Evolutionary conservation across 208 protist genomes (phyloP).

Genomic region (Crithidia bombi): DNA sequence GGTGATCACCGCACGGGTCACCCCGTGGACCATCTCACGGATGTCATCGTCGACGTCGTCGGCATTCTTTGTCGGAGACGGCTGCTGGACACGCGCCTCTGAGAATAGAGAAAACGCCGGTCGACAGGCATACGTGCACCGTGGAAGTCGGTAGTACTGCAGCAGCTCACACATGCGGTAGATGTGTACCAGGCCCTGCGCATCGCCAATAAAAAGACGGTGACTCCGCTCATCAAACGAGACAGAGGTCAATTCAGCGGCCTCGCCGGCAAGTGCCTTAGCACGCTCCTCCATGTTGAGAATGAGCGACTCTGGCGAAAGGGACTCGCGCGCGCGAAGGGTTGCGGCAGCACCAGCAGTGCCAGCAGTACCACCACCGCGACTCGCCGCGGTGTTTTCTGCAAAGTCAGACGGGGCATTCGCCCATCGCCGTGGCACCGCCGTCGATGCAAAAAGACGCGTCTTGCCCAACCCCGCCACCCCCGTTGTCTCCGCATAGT

Average conservation of each 20-base stretch:
- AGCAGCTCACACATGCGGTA: slow-evolving; percentile 60
- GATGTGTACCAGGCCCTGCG: slow-evolving; percentile 53
- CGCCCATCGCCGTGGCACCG: too few species aligned
- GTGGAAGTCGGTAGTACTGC: slow-evolving; percentile 45
- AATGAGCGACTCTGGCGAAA: slow-evolving; percentile 2
- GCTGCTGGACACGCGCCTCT: background rate
- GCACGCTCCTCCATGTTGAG: background rate
- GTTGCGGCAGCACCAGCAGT: background rate
- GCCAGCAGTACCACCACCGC: background rate
- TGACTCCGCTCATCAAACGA: slow-evolving; percentile 59
- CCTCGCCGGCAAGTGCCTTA: slow-evolving; percentile 1
- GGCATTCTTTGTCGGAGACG: background rate
- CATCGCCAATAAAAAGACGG: slow-evolving; percentile 69
- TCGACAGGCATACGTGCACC: slow-evolving; percentile 39
- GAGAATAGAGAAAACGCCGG: slow-evolving; percentile 28
- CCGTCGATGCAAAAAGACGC: too few species aligned
- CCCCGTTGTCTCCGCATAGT: too few species aligned
- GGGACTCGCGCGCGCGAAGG: background rate
- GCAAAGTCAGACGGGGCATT: background rate
- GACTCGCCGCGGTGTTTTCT: background rate
- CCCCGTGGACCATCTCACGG: background rate
- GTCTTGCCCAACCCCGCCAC: too few species aligned
- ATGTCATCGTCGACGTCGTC: background rate
- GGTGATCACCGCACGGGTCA: too few species aligned
- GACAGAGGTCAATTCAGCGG: slow-evolving; percentile 42